These are phyloP conservation scores for Penicillium longicatenatum DNA, from an alignment of 495 filamentous ascomycete genomes.

Conservation along the genomic window DNA sequence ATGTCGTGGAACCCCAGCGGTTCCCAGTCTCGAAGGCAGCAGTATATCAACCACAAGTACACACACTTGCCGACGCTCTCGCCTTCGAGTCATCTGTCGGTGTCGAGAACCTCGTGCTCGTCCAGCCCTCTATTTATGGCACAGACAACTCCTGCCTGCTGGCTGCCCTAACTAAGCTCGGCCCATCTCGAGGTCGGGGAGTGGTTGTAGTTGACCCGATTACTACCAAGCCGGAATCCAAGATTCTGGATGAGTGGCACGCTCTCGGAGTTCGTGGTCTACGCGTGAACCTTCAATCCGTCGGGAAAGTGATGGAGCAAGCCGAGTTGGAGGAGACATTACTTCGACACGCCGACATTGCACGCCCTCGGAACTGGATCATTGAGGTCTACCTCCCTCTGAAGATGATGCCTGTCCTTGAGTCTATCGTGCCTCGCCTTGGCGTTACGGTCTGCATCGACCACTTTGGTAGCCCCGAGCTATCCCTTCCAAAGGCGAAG, in stretches of 20 bases:
- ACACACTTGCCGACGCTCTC: conserved; percentile 42
- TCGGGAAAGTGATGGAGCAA: conserved; percentile 38
- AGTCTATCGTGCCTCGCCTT: conserved; percentile 42
- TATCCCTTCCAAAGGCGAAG: conserved; percentile 18
- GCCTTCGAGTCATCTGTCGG: conserved; percentile 41
- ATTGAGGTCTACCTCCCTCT: conserved; percentile 52
- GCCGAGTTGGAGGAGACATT: conserved; percentile 37
- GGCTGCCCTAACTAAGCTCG: conserved; percentile 41
- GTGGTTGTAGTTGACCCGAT: conserved; percentile 53
- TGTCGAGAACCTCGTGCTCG: conserved; percentile 48
- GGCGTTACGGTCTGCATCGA: conserved; percentile 52
- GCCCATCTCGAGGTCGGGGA: conserved; percentile 46
- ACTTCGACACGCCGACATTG: conserved; percentile 44
- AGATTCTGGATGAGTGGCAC: conserved; percentile 49
- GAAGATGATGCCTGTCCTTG: conserved; percentile 42
- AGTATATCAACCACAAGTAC: conserved; percentile 40
- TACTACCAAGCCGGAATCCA: conserved; percentile 18
- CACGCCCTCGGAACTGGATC: conserved; percentile 48
- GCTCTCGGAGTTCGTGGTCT: conserved; percentile 51
- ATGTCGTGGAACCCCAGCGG: conserved; percentile 47
- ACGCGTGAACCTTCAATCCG: conserved; percentile 52
- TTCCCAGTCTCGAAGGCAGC: conserved; percentile 41
- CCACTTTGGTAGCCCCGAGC: conserved; percentile 50
- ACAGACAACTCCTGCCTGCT: conserved; percentile 55
- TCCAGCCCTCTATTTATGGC: conserved; percentile 55